Base-by-base conservation (phyloP, 2,329 filamentous ascomycete genomes). In the Venturia aucupariae region DNA sequence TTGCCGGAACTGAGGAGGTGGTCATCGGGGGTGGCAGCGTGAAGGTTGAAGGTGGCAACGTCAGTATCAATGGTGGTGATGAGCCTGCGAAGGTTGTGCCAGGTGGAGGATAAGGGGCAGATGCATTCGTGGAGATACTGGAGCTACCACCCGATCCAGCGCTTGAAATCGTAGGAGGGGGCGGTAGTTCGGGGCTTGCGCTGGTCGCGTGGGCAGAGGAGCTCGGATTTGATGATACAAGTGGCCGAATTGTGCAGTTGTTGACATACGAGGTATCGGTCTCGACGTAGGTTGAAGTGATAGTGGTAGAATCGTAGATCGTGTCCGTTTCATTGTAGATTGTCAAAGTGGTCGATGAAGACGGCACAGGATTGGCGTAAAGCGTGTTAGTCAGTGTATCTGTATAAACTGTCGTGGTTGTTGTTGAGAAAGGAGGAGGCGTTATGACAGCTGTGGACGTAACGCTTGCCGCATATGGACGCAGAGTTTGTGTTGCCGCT, bases 271-370 rank as follows among this genome's bases (percentile, higher is more conserved):
- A 32, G 17, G 39, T 42, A 60, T 39, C 39, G 15, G 30, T 60
- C 10, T 39, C 39, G 8, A 32, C 30, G 22, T 60, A 22, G 30
- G 57, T 60, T 15, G 57, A 60, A 24, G 39, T 60, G 24, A 42
- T 38, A 17, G 57, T 60, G n/a, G 57, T 60, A n/a, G 30, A 60
- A 38, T 39, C 57, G 11, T 39, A 42, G n/a, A 22, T 10, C 7
- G 60, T 62, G 17, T 42, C 60, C 35, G 60, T 62, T 10, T 39
- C 42, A 39, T 62, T 24, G 39, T 44, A 62, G n/a, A 30, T 13
- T 32, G 35, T 62, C 27, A 62, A n/a, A 3, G 60, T 62, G 15
- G 60, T 62, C 17, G 60, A 42, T 4, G 38, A 32, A 24, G 60
- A 41, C 32, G 60, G 60, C 17, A 44, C 42, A 3, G 60, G 60